A percentile compares a stretch with the other conserved stretches of the same genome.
Conservation (phyloP, 768 basidiomycete genomes). For the Lactifluus rugatus region DNA sequence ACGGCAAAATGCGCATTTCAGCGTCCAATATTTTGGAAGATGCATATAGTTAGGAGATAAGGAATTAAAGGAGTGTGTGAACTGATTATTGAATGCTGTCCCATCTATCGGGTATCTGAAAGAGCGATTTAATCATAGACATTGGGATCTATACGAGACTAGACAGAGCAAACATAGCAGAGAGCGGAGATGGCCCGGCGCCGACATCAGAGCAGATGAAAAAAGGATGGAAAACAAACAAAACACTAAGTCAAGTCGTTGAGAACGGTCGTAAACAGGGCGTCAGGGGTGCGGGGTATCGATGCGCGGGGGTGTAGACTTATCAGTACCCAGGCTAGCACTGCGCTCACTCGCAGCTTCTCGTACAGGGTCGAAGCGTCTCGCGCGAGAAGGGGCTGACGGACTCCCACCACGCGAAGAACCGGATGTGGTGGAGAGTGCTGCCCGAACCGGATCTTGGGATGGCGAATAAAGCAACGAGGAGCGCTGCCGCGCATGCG, state of each 20-base stretch:
- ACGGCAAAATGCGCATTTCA: not conserved
- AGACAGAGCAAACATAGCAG: not conserved
- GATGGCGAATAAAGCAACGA: not conserved
- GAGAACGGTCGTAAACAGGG: slow-evolving; percentile 1
- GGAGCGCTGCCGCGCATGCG: not conserved
- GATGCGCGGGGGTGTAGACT: slow-evolving; percentile 6
- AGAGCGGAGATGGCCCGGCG: slow-evolving; percentile 2
- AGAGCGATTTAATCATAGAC: slow-evolving; percentile 4
- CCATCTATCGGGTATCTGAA: not conserved
- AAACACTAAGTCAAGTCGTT: not conserved
- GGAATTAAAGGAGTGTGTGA: slow-evolving; percentile 2
- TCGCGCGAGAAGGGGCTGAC: not conserved
- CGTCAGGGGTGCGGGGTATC: slow-evolving; percentile 13
- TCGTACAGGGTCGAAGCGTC: slow-evolving; percentile 22
- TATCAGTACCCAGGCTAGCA: slow-evolving; percentile 9
- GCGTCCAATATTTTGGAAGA: not conserved
- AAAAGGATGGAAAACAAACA: not conserved
- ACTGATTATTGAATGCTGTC: not conserved
- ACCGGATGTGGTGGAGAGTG: not conserved
- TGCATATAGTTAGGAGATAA: not conserved
- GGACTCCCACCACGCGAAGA: not conserved
- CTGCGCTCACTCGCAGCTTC: slow-evolving; percentile 16
- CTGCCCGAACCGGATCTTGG: not conserved
- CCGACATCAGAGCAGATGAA: slow-evolving; percentile 1
- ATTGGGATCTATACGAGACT: not conserved